These are phyloP conservation scores for Garcia nutans DNA, from an alignment of 345 rosid species.

Conservation along the genomic window DNA sequence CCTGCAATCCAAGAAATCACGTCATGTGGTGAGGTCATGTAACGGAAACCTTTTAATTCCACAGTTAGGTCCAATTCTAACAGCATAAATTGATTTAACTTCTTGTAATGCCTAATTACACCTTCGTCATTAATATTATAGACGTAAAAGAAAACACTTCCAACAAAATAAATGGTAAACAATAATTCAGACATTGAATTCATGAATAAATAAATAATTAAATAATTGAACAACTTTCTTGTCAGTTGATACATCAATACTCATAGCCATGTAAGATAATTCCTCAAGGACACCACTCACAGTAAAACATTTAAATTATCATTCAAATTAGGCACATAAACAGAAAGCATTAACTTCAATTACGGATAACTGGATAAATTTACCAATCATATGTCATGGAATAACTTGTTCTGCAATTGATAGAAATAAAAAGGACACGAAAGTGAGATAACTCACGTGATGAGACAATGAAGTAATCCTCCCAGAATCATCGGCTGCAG, in stretches of 20 bases:
- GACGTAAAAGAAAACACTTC: background rate
- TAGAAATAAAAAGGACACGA: conserved; percentile 13
- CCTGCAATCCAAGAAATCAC: background rate
- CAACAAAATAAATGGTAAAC: background rate
- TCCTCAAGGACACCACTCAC: background rate
- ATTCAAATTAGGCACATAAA: background rate
- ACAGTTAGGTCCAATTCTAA: background rate
- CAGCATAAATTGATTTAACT: background rate
- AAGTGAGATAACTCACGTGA: conserved; percentile 47
- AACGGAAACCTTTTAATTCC: background rate
- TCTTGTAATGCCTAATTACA: background rate
- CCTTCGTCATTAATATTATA: background rate
- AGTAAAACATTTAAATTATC: background rate
- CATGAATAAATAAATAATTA: background rate
- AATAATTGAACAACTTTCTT: background rate
- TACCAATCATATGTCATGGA: conserved; percentile 13
- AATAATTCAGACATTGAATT: background rate
- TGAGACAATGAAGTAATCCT: conserved; percentile 37
- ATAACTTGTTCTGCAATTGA: background rate
- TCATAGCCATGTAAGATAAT: background rate
- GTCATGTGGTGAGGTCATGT: background rate
- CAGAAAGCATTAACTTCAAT: conserved; percentile 4
- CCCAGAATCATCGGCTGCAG: conserved; percentile 52
- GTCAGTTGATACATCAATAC: background rate
- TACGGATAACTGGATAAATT: conserved; percentile 7